Evolutionary conservation across 164 flowering plant genomes (phyloP), one percentile per base, ranked within the genome.

Genomic region (Litsea cubeba): DNA sequence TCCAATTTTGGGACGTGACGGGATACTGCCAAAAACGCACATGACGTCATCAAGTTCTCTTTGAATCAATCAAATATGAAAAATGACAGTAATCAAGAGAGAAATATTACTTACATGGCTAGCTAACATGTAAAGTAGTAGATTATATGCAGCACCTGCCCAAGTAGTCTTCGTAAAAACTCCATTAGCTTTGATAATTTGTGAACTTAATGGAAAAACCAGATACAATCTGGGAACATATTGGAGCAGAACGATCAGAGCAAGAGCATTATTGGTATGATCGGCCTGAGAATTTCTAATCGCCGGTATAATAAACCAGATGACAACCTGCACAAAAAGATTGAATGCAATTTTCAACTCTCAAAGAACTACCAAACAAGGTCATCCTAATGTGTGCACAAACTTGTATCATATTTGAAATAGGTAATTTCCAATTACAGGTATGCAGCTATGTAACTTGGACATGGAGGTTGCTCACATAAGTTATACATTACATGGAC

Each of bases 101-200:
- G 32, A 22, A 10, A 32, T 23, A n/a, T 3, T 75, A 84, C 97
- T 60, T 88, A 96, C 99, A 88, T 96, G 98, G 76, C 98, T 96
- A 22, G 98, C 99, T 72, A 96, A 72, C 92, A 96, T 90, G 84
- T 93, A 96, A 18, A 91, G 83, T 25, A 96, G 71, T 72, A 96
- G 91, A 88, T 94, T 96, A 76, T 94, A 96, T 20, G 93, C 98
- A 79, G 98, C 99, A 32, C 99, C 99, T n/a, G 97, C 98, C 99
- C 99, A 96, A 71, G 98, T 97, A 77, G 97, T 96, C 78, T 90
- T 92, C 51, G 97, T 87, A 76, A 92, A 94, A 23, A 96, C 86
- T 80, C 98, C 97, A 67, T 91, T 90, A 25, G 98, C 92, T 85
- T 96, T 96, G 77, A 92, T 87, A 69, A 96, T 91, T 82, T 94